Percentiles rank a stretch among this genome's conserved stretches.
These are phyloP conservation scores for Cryomyces antarcticus DNA, from an alignment of 495 filamentous ascomycete genomes.

Conservation along the genomic window DNA sequence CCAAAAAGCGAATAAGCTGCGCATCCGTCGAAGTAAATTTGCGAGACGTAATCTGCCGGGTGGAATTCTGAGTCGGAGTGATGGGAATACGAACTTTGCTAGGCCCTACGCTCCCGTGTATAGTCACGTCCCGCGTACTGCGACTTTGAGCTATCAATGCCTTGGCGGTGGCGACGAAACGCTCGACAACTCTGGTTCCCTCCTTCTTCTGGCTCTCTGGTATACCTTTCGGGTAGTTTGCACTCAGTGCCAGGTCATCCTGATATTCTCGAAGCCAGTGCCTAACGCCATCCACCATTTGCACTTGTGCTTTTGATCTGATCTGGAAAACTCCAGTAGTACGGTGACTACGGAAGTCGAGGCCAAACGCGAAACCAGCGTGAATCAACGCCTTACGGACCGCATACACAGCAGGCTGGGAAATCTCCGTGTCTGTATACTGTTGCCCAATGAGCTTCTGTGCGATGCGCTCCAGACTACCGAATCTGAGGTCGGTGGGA, in stretches of 20 bases:
- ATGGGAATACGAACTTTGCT: conserved; percentile 20
- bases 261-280: conserved; percentile 40
- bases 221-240: conserved; percentile 8
- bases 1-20: conserved; percentile 46
- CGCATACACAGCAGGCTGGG: conserved; percentile 38
- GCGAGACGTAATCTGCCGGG: conserved; percentile 6
- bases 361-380: conserved; percentile 31
- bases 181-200: conserved; percentile 17
- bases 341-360: conserved; percentile 18
- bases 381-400: conserved; percentile 41
- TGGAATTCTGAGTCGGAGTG: conserved; percentile 6
- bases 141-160: conserved; percentile 47
- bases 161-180: conserved; percentile 46
- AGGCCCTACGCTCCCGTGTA: conserved; percentile 31
- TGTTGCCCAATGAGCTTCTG: conserved; percentile 23
- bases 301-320: conserved; percentile 26
- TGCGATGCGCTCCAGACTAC: conserved; percentile 45
- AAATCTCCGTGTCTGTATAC: conserved; percentile 10
- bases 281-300: conserved; percentile 25
- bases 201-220: background rate
- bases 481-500: conserved; percentile 20
- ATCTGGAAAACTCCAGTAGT: conserved; percentile 25
- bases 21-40: conserved; percentile 26
- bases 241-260: conserved; percentile 19
- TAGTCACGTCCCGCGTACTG: conserved; percentile 35